Percentiles rank a stretch among this genome's conserved stretches.
phyloP scores from a whole-genome alignment of 345 rosid species.

The Syzygium jambos region DNA sequence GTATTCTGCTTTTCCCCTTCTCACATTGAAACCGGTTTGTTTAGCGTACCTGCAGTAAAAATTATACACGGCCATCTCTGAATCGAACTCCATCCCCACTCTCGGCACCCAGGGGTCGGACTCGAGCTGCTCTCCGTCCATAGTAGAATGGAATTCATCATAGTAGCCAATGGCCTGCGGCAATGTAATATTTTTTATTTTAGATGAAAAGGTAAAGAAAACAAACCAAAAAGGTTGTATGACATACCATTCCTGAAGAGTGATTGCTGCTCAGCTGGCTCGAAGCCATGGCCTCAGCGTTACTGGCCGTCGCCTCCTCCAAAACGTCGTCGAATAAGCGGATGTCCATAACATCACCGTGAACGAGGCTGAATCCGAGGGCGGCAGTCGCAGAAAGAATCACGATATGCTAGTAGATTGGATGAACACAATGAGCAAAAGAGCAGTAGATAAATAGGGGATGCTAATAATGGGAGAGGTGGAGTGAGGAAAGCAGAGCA shows the following conservation, averaged over 20 bases:
- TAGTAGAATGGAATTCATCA: neutral
- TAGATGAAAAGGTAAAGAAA: neutral
- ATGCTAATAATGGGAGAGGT: neutral
- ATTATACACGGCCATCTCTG: neutral
- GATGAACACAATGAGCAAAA: neutral
- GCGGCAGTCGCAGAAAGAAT: neutral
- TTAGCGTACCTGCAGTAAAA: neutral
- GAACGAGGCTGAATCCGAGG: neutral
- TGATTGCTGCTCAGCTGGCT: no score
- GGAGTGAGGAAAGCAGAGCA: neutral
- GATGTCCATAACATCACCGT: neutral
- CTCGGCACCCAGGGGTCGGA: neutral
- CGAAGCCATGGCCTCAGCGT: no score
- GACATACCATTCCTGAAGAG: no score
- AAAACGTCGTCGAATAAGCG: neutral
- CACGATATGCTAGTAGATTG: neutral
- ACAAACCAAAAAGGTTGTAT: no score
- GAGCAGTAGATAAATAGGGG: no score
- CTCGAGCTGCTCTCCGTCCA: neutral
- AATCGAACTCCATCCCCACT: neutral
- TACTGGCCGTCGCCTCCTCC: neutral
- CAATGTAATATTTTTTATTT: neutral
- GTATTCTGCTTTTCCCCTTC: neutral
- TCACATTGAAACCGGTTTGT: neutral
- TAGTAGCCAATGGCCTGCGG: neutral